phyloP scores from a whole-genome alignment of 257 asterid genomes.

The Capsicum chinense region DNA sequence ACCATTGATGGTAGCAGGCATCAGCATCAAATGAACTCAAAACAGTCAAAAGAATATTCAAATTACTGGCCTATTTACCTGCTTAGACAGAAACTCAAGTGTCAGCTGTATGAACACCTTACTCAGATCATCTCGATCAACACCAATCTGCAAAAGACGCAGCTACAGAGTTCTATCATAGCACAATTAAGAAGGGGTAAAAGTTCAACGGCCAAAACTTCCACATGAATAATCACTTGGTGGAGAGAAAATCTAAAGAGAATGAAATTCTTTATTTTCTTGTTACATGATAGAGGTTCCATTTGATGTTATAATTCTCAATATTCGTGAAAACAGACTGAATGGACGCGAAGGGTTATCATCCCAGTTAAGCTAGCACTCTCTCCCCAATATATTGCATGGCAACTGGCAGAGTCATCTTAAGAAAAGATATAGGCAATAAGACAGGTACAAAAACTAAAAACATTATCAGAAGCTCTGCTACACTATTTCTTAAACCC shows the following conservation, averaged over 20 bases:
- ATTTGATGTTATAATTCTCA: neutral
- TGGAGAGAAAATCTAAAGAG: conserved; percentile 5
- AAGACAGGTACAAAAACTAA: neutral
- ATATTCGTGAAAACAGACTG: neutral
- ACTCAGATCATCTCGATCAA: conserved; percentile 69
- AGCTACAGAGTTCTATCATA: conserved; percentile 20
- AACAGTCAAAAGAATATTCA: neutral
- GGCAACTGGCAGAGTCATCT: neutral
- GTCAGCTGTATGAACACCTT: conserved; percentile 88
- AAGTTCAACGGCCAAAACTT: conserved; percentile 20
- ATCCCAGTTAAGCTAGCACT: conserved; percentile 16
- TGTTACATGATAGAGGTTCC: neutral
- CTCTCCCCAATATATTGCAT: neutral
- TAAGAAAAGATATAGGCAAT: conserved; percentile 21
- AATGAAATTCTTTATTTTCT: neutral
- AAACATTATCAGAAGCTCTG: neutral
- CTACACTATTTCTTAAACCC: neutral
- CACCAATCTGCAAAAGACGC: conserved; percentile 71
- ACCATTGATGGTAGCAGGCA: neutral
- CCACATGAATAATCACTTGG: neutral
- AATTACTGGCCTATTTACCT: conserved; percentile 51
- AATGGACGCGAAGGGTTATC: neutral
- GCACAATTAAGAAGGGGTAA: conserved; percentile 32
- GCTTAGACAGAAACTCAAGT: conserved; percentile 84
- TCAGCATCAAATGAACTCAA: conserved; percentile 22